Evolutionary conservation across 495 filamentous ascomycete species (phyloP).

Genomic region (Aspergillus bridgeri): DNA sequence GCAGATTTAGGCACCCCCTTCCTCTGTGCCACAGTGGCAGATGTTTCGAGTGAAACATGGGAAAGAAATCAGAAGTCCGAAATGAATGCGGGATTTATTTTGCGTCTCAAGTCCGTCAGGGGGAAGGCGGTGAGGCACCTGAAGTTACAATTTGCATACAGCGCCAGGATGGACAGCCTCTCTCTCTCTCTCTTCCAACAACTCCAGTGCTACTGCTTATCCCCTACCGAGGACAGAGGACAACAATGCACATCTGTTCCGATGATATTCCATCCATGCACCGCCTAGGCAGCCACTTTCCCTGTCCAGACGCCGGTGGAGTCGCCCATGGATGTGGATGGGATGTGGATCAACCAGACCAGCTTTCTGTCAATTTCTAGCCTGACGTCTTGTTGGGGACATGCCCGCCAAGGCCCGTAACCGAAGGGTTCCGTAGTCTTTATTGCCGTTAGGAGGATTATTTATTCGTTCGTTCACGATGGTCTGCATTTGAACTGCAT

Average conservation of each 20-base stretch:
- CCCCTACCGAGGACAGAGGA: background rate
- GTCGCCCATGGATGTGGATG: background rate
- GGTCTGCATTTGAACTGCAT: no score
- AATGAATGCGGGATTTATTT: background rate
- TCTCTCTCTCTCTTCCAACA: no score
- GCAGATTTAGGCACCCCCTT: background rate
- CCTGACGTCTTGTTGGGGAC: background rate
- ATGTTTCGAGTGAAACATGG: background rate
- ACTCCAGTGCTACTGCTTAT: no score
- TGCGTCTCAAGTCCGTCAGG: background rate
- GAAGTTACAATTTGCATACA: no score
- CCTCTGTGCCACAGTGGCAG: background rate
- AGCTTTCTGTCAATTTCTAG: background rate
- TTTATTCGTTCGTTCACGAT: background rate
- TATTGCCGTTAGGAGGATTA: background rate
- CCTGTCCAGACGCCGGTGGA: conserved; percentile 1
- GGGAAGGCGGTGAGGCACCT: background rate
- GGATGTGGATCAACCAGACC: background rate
- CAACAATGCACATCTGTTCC: background rate
- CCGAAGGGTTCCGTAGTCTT: background rate
- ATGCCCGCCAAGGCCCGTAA: background rate
- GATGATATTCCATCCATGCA: background rate
- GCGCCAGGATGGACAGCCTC: no score
- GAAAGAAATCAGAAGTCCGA: background rate
- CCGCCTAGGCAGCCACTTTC: background rate